phyloP scores from a whole-genome alignment of 805 yeast genomes.

The Candida silvicultrix region DNA sequence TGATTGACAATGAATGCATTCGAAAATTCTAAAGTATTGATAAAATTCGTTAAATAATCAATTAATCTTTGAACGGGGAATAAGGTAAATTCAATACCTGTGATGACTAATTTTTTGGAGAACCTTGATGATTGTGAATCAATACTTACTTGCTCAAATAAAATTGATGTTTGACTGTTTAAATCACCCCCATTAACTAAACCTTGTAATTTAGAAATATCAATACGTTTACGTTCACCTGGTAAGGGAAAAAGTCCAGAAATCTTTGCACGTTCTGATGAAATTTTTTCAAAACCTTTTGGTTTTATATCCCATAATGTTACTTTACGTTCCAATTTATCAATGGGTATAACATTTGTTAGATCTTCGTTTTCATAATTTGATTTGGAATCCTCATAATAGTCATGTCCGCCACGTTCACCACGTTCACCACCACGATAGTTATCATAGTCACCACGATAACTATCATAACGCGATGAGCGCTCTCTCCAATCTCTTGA shows the following conservation, averaged over 20 bases:
- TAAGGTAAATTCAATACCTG: constrained; percentile 24
- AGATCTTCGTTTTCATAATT: constrained; percentile 24
- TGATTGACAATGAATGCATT: constrained; percentile 32
- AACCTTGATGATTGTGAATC: constrained; percentile 21
- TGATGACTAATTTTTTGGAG: constrained; percentile 22
- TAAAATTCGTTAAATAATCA: constrained; percentile 37
- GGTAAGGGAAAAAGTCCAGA: constrained; percentile 77
- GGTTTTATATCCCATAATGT: constrained; percentile 72
- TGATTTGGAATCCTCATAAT: constrained; percentile 10
- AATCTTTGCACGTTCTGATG: constrained; percentile 71
- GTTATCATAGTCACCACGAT: background rate
- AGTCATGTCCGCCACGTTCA: constrained; percentile 3
- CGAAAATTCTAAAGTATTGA: constrained; percentile 37
- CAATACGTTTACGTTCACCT: constrained; percentile 38
- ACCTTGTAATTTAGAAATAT: constrained; percentile 25
- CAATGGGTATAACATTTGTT: constrained; percentile 38
- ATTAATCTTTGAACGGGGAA: constrained; percentile 32
- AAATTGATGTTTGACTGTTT: constrained; percentile 24
- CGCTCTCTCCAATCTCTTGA: background rate
- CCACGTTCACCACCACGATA: background rate
- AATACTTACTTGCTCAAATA: constrained; percentile 26
- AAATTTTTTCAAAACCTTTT: constrained; percentile 63
- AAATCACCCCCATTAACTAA: constrained; percentile 24
- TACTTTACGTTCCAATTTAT: constrained; percentile 37
- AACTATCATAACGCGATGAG: constrained; percentile 1